Evolutionary conservation across 1,139 yeast species (phyloP).

Genomic region (Blastobotrys aristatus): DNA sequence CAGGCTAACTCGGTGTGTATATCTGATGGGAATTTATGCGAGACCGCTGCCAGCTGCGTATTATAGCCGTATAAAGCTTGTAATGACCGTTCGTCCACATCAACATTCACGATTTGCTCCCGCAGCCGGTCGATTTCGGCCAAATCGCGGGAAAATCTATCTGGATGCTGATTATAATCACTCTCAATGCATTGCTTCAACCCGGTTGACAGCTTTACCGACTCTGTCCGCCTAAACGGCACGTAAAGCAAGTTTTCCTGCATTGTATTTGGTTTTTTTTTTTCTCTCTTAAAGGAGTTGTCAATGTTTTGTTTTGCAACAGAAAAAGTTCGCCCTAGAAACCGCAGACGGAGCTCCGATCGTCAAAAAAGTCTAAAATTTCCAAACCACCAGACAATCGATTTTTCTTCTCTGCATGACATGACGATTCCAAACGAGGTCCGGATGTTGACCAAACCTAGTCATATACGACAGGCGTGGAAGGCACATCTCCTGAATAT

Average conservation of each 20-base stretch:
- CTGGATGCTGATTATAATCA: constrained; percentile 63
- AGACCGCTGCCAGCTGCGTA: constrained; percentile 33
- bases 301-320: not conserved
- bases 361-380: not conserved
- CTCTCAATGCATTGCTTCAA: constrained; percentile 48
- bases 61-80: constrained; percentile 31
- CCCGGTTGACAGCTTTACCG: constrained; percentile 43
- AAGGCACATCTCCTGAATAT: not conserved
- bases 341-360: not conserved
- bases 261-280: constrained; percentile 8
- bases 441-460: not conserved
- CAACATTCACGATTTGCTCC: constrained; percentile 32
- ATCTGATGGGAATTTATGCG: constrained; percentile 43
- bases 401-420: not conserved
- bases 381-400: not conserved
- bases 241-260: constrained; percentile 32
- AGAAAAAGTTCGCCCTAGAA: not conserved
- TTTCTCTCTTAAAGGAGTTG: not conserved
- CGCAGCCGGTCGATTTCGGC: constrained; percentile 40
- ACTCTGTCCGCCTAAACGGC: constrained; percentile 51
- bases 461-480: constrained; percentile 3
- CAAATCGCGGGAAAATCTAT: constrained; percentile 52
- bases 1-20: constrained; percentile 53
- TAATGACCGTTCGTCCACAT: constrained; percentile 30
- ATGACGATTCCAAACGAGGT: not conserved